Conservation (phyloP, 2,329 filamentous ascomycete species). For the Nemania serpens region DNA sequence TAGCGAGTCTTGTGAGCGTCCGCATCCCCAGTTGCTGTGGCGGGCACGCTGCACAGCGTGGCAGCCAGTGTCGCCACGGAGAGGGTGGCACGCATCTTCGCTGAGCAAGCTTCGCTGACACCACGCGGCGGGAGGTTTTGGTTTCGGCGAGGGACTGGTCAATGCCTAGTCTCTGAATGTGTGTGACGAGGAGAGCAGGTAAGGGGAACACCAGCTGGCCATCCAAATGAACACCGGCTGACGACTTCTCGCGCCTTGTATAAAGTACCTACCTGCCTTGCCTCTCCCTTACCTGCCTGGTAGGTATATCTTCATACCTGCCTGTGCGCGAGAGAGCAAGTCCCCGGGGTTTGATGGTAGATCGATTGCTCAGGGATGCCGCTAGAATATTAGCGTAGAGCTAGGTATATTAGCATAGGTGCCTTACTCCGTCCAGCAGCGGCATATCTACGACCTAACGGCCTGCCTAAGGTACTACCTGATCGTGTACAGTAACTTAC, state of each 20-base stretch:
- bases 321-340: too few relatives aligned
- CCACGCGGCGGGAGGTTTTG: too few relatives aligned
- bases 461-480: too few relatives aligned
- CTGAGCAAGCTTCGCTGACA: background rate
- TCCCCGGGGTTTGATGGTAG: conserved; percentile 4
- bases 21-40: background rate
- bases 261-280: too few relatives aligned
- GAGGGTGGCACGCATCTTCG: conserved; percentile 28
- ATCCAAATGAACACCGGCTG: background rate
- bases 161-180: too few relatives aligned
- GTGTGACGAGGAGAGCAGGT: background rate
- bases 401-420: background rate
- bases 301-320: too few relatives aligned
- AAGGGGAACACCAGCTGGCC: background rate
- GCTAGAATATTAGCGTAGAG: conserved; percentile 6
- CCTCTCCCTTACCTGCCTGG: too few relatives aligned
- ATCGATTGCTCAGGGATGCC: conserved; percentile 4
- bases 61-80: conserved; percentile 24
- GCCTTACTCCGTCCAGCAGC: too few relatives aligned
- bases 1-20: conserved; percentile 11
- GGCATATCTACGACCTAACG: too few relatives aligned
- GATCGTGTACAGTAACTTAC: background rate
- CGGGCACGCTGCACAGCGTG: conserved; percentile 22
- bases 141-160: too few relatives aligned
- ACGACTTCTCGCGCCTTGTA: background rate